Evolutionary conservation across 164 flowering plant genomes (phyloP).

Genomic region (Euptelea pleiosperma): DNA sequence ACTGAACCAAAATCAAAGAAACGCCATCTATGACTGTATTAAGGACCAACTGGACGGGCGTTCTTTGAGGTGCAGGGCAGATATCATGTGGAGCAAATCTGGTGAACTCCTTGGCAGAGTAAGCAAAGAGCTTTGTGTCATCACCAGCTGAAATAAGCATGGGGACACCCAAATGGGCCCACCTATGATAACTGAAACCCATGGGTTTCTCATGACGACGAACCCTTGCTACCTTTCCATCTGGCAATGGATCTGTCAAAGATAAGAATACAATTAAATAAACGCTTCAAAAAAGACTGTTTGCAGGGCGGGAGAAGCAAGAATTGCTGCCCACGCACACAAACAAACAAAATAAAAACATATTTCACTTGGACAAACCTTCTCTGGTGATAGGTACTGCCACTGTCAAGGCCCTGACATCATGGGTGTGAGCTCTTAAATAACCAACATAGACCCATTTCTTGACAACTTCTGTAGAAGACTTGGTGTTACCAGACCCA

Average conservation of each 20-base stretch:
- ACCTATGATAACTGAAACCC: constrained; percentile 71
- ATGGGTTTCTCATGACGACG: constrained; percentile 52
- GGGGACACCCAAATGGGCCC: constrained; percentile 94
- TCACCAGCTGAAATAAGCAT: constrained; percentile 99
- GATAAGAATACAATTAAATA: constrained; percentile 1
- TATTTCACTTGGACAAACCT: constrained; percentile 40
- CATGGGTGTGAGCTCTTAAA: constrained; percentile 90
- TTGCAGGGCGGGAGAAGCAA: too few species aligned
- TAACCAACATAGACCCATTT: constrained; percentile 84
- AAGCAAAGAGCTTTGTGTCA: constrained; percentile 94
- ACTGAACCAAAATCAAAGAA: constrained; percentile 67
- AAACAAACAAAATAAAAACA: too few species aligned
- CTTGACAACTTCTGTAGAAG: constrained; percentile 34
- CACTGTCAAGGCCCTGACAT: constrained; percentile 84
- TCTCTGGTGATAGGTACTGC: constrained; percentile 77
- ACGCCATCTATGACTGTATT: constrained; percentile 43
- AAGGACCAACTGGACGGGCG: constrained; percentile 60
- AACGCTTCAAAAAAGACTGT: too few species aligned
- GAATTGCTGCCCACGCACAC: too few species aligned
- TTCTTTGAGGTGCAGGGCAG: constrained; percentile 96
- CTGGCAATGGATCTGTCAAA: constrained; percentile 45
- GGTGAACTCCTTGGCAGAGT: constrained; percentile 75
- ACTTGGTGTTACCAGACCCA: constrained; percentile 31
- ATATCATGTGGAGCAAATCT: constrained; percentile 94
- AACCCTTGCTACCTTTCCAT: constrained; percentile 43